These are phyloP conservation scores for Zanthoxylum bungeanum DNA, from an alignment of 345 rosid species.

Conservation along the genomic window DNA sequence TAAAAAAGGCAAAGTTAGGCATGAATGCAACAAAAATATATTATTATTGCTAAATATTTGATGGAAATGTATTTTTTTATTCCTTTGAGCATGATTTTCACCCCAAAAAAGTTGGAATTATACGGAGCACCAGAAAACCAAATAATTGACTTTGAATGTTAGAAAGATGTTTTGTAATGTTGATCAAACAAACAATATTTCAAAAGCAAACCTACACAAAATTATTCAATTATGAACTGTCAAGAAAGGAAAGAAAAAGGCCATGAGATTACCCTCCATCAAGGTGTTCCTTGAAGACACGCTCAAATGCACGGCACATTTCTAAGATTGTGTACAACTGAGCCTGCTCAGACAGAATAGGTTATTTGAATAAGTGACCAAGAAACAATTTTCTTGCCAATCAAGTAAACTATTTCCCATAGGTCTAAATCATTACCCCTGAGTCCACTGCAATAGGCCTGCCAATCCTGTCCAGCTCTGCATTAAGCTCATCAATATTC, in stretches of 20 bases:
- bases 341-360: conserved; percentile 58
- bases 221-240: conserved; percentile 1
- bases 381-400: conserved; percentile 13
- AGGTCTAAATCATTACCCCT: conserved; percentile 66
- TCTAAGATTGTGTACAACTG: conserved; percentile 93
- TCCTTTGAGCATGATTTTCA: background rate
- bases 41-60: background rate
- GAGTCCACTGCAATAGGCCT: conserved; percentile 96
- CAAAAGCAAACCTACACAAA: conserved; percentile 8
- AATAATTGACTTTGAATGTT: background rate
- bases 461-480: conserved; percentile 95
- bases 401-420: conserved; percentile 2
- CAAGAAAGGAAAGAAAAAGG: conserved; percentile 7
- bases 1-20: background rate
- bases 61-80: background rate
- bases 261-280: conserved; percentile 83
- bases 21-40: background rate
- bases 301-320: conserved; percentile 96
- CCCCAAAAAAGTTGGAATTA: background rate
- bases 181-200: conserved; percentile 5
- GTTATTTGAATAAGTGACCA: conserved; percentile 12
- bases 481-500: conserved; percentile 94
- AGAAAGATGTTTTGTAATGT: background rate
- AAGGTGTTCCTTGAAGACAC: conserved; percentile 94
- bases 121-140: background rate